Evolutionary conservation across 345 rosid genomes (phyloP), one percentile per base, ranked within the genome.

Genomic region (Kernera saxatilis): DNA sequence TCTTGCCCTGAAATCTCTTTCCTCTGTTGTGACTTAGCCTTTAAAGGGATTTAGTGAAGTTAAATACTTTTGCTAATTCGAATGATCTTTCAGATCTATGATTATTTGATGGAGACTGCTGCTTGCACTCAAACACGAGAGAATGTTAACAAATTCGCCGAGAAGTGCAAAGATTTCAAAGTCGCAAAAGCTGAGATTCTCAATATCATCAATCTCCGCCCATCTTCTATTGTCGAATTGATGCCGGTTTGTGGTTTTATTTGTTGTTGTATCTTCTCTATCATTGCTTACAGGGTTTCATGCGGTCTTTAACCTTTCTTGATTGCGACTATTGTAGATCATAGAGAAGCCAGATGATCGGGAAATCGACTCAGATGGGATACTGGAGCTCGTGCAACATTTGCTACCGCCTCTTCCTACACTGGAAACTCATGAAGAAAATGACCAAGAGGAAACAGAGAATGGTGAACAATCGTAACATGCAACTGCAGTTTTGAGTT

Each of bases 121-220:
- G 88, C 95, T 57, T 64, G 55, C 67, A 77, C 77, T 82, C 97
- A 85, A 70, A 84, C 88, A 22, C 82, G 81, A 76, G 92, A 88
- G 74, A 76, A 37, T 2, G 73, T 94, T 25, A 59, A 60, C 23
- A 80, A 69, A 66, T 85, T 89, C 62, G 23, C 83, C 22, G 83
- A 81, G 5, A 85, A 82, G 78, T 78, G 85, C 70, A 84, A 83
- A 75, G 81, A 59, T 44, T 89, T 72, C 69, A 74, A 82, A 48
- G 82, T 94, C 32, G 87, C 97, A 0, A 88, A 91, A 82, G 90
- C 93, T 41, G 96, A 91, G 87, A 65, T 84, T 44, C 91, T 91
- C 73, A 87, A 82, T 67, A 85, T 91, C 70, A 77, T 88, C 77
- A 86, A 91, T 67, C 55, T 82, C 25, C 72, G 84, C 27, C 95